Percentiles rank a stretch among this genome's conserved stretches.
phyloP scores from a whole-genome alignment of 163 green algal genomes.

The Picocystis sp. region DNA sequence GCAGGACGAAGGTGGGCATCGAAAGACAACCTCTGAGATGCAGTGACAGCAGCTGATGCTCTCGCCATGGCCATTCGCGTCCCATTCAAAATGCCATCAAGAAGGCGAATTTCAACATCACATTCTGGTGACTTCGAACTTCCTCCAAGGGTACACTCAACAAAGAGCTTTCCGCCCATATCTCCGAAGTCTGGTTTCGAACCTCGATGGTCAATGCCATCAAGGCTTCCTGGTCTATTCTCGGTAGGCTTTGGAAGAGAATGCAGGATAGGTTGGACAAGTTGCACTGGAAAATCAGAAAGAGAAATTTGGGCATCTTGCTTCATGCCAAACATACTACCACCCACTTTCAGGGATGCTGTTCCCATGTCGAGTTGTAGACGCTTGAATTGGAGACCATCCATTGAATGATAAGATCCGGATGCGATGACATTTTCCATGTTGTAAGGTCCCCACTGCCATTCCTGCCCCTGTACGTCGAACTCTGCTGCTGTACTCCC shows the following conservation, averaged over 20 bases:
- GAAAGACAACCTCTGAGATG: slow-evolving; percentile 28
- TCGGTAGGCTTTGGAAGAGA: slow-evolving; percentile 5
- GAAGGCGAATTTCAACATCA: slow-evolving; percentile 31
- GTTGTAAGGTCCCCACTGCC: slow-evolving; percentile 47
- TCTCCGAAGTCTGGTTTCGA: neutral
- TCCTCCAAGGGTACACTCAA: slow-evolving; percentile 3
- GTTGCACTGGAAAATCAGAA: slow-evolving; percentile 56
- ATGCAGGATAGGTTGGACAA: slow-evolving; percentile 46
- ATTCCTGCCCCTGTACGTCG: slow-evolving; percentile 39
- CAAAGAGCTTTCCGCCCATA: slow-evolving; percentile 10
- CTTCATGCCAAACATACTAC: slow-evolving; percentile 41
- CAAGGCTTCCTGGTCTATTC: neutral
- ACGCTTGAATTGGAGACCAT: slow-evolving; percentile 61
- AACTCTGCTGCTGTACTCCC: slow-evolving; percentile 52
- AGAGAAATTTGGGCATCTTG: slow-evolving; percentile 59
- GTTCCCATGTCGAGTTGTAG: slow-evolving; percentile 25
- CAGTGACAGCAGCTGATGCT: slow-evolving; percentile 17
- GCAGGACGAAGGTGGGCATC: slow-evolving; percentile 34
- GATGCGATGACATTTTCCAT: slow-evolving; percentile 38
- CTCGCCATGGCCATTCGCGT: slow-evolving; percentile 34
- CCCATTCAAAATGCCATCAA: slow-evolving; percentile 47
- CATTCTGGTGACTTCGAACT: slow-evolving; percentile 10
- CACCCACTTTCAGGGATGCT: slow-evolving; percentile 32
- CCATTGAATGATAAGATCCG: slow-evolving; percentile 39
- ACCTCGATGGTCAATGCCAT: neutral